Percentiles rank a stretch among this genome's conserved stretches.
These are phyloP conservation scores for Penicillium paxilli DNA, from an alignment of 495 filamentous ascomycete species.

Conservation along the genomic window DNA sequence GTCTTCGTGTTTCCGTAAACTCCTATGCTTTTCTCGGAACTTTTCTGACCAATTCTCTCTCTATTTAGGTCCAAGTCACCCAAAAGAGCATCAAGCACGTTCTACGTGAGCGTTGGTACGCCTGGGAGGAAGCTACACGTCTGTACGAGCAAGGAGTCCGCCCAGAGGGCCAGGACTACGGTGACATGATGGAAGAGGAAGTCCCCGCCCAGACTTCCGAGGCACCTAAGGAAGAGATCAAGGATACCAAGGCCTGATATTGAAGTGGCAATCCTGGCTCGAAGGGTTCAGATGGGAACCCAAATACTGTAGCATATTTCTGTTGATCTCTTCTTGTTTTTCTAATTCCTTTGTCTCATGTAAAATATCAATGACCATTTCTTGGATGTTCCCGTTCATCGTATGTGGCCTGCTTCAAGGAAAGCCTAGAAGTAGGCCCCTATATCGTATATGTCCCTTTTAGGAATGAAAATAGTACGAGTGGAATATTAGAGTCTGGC, in stretches of 20 bases:
- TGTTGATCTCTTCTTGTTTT: not conserved
- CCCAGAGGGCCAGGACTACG: conserved; percentile 26
- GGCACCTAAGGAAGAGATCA: conserved; percentile 4
- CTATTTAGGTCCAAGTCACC: conserved; percentile 63
- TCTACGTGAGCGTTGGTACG: conserved; percentile 84
- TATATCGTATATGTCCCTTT: too few species aligned
- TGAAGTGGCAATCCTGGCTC: not conserved
- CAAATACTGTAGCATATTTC: conserved; percentile 6
- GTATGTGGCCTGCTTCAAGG: too few species aligned
- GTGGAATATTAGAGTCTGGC: too few species aligned
- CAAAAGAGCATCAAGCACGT: conserved; percentile 78
- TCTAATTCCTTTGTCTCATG: conserved; percentile 7
- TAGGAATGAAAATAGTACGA: too few species aligned
- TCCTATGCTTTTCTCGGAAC: not conserved
- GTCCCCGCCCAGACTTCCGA: conserved; percentile 6
- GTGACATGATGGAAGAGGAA: conserved; percentile 8
- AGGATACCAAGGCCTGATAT: conserved; percentile 14
- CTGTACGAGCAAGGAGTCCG: conserved; percentile 61
- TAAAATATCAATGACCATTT: conserved; percentile 17
- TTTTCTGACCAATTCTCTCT: not conserved
- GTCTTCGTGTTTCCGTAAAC: too few species aligned
- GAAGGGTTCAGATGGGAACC: not conserved
- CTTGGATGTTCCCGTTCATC: too few species aligned
- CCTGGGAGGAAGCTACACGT: conserved; percentile 80
- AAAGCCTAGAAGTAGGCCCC: too few species aligned